These are phyloP conservation scores for Clonostachys rhizophaga DNA, from an alignment of 2,329 filamentous ascomycete genomes.

Conservation along the genomic window DNA sequence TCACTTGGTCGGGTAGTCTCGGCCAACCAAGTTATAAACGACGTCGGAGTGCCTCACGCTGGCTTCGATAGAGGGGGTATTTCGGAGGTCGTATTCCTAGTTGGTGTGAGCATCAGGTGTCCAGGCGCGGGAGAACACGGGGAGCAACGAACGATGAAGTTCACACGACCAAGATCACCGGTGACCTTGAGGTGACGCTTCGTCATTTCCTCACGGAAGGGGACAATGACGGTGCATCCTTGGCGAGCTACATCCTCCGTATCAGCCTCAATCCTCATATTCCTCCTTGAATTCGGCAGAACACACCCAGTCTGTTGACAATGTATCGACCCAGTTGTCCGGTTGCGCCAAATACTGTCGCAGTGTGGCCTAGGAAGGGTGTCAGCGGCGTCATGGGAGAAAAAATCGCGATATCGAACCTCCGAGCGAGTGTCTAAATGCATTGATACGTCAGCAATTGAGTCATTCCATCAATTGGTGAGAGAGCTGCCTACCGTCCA, in stretches of 20 bases:
- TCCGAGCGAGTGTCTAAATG: slow-evolving; percentile 75
- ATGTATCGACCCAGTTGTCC: slow-evolving; percentile 96
- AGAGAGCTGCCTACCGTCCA: slow-evolving; percentile 64
- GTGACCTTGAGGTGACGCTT: slow-evolving; percentile 95
- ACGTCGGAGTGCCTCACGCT: slow-evolving; percentile 95
- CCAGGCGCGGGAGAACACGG: too few species aligned
- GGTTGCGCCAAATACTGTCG: slow-evolving; percentile 95
- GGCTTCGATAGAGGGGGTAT: slow-evolving; percentile 93
- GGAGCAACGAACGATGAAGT: slow-evolving; percentile 67
- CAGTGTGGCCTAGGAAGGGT: slow-evolving; percentile 70
- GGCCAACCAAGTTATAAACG: slow-evolving; percentile 93
- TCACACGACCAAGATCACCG: slow-evolving; percentile 87
- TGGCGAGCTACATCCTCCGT: slow-evolving; percentile 60
- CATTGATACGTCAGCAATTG: slow-evolving; percentile 15
- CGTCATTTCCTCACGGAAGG: slow-evolving; percentile 94
- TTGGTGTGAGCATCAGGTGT: slow-evolving; percentile 4
- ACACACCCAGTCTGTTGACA: slow-evolving; percentile 80
- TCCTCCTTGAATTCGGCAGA: neutral
- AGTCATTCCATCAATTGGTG: slow-evolving; percentile 12
- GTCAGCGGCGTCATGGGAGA: slow-evolving; percentile 14
- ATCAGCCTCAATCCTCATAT: slow-evolving; percentile 8
- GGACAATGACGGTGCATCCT: slow-evolving; percentile 91
- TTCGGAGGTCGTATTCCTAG: slow-evolving; percentile 90
- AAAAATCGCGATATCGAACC: slow-evolving; percentile 46
- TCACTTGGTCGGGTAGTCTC: slow-evolving; percentile 94